These are phyloP conservation scores for Gentiana straminea DNA, from an alignment of 257 asterid genomes.

Conservation along the genomic window DNA sequence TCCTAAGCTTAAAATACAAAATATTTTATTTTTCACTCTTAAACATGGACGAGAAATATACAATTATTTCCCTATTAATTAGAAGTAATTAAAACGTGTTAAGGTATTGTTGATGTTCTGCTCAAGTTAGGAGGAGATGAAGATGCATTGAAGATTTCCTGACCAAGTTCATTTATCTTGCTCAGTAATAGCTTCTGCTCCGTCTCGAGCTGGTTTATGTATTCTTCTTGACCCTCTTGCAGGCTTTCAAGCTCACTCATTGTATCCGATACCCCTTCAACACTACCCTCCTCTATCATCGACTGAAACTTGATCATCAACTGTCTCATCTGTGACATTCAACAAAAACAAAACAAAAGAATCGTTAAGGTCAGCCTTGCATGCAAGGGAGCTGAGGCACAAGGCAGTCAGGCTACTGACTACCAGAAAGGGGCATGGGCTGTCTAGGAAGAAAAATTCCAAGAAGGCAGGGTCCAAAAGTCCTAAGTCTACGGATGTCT, in stretches of 20 bases:
- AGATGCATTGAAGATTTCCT: constrained; percentile 67
- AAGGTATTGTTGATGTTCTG: constrained; percentile 42
- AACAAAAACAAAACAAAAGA: too few species aligned
- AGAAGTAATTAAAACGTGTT: not conserved
- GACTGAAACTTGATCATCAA: constrained; percentile 63
- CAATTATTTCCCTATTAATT: too few species aligned
- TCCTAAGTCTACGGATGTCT: too few species aligned
- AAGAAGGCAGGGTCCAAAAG: too few species aligned
- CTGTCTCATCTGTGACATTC: constrained; percentile 51
- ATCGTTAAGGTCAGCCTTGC: too few species aligned
- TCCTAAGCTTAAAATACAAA: too few species aligned
- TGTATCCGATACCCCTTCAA: constrained; percentile 49
- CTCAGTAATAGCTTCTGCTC: constrained; percentile 64
- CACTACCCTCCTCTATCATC: constrained; percentile 41
- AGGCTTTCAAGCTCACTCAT: constrained; percentile 64
- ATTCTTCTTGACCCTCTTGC: constrained; percentile 64
- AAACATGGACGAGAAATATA: too few species aligned
- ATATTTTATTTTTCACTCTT: too few species aligned
- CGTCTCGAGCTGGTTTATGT: constrained; percentile 59
- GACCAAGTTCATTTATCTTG: constrained; percentile 88
- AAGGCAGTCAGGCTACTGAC: too few species aligned
- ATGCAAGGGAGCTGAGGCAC: too few species aligned
- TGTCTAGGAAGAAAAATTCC: too few species aligned
- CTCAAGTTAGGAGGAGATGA: constrained; percentile 18
- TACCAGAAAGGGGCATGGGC: too few species aligned